These are phyloP conservation scores for Megacollybia platyphylla DNA, from an alignment of 1,284 basidiomycete species.

Conservation along the genomic window DNA sequence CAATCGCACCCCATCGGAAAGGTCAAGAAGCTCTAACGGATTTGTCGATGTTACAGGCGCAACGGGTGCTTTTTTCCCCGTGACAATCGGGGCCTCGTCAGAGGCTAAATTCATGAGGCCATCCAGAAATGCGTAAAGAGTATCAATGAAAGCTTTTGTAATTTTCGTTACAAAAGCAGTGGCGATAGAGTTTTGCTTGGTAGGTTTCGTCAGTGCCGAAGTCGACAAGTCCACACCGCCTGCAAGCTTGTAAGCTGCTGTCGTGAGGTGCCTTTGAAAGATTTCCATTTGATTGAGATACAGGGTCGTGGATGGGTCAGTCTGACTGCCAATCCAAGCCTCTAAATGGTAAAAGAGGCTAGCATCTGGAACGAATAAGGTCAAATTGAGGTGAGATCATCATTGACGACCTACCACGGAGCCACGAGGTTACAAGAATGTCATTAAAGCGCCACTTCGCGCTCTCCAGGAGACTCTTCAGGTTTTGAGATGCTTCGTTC, in stretches of 20 bases:
- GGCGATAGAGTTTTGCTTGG: conserved; percentile 47
- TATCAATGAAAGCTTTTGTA: conserved; percentile 80
- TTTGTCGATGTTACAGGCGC: conserved; percentile 15
- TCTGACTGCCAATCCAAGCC: conserved; percentile 62
- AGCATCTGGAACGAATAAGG: conserved; percentile 53
- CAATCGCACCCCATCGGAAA: conserved; percentile 44
- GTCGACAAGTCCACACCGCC: conserved; percentile 58
- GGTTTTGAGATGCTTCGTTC: conserved; percentile 51
- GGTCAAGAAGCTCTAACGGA: conserved; percentile 41
- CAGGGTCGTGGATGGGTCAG: conserved; percentile 45
- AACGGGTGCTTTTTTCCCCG: conserved; percentile 20
- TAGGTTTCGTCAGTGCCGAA: conserved; percentile 27
- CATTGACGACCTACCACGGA: conserved; percentile 46
- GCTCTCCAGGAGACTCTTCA: conserved; percentile 71
- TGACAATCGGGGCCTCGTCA: conserved; percentile 44
- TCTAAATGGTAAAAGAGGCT: conserved; percentile 79
- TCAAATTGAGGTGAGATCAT: not conserved
- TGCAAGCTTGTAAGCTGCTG: conserved; percentile 73
- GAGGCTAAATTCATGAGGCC: conserved; percentile 81
- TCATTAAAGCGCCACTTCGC: conserved; percentile 85
- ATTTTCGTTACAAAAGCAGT: conserved; percentile 59
- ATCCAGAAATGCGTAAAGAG: conserved; percentile 81
- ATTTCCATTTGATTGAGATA: conserved; percentile 68
- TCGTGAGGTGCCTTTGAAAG: conserved; percentile 78
- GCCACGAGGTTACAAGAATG: conserved; percentile 71